Percentiles rank a stretch among this genome's conserved stretches.
Conservation (phyloP, 371 early-diverging fungal species). For the Mucor plumbeus region DNA sequence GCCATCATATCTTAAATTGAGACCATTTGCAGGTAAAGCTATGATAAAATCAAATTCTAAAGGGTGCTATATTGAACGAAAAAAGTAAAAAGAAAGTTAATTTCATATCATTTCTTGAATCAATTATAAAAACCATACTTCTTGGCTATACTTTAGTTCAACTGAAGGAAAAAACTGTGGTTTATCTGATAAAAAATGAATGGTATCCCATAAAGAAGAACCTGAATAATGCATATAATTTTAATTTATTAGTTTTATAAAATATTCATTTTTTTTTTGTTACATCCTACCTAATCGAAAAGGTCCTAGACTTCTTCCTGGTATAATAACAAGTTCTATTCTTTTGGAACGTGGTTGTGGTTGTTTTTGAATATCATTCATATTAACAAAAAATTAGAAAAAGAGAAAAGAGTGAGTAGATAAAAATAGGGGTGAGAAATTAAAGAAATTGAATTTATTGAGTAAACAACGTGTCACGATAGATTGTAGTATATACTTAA, state of each 20-base stretch:
- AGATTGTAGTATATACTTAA: neutral
- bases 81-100: constrained; percentile 2
- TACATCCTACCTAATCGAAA: constrained; percentile 56
- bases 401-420: neutral
- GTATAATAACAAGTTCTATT: constrained; percentile 60
- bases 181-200: constrained; percentile 55
- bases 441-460: neutral
- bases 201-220: constrained; percentile 61
- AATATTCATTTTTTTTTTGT: neutral
- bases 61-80: constrained; percentile 49
- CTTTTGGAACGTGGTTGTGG: constrained; percentile 32
- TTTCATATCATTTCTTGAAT: neutral
- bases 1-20: constrained; percentile 69
- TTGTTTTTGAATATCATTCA: constrained; percentile 6
- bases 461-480: constrained; percentile 1
- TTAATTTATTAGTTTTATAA: neutral
- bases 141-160: constrained; percentile 70
- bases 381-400: neutral
- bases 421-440: constrained; percentile 12
- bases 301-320: constrained; percentile 63
- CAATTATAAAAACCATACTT: constrained; percentile 37
- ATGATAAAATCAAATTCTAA: constrained; percentile 65
- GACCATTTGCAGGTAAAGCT: constrained; percentile 64
- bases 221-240: constrained; percentile 32
- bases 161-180: constrained; percentile 63